These are phyloP conservation scores for Rauvolfia tetraphylla DNA, from an alignment of 257 asterid species.

Conservation along the genomic window DNA sequence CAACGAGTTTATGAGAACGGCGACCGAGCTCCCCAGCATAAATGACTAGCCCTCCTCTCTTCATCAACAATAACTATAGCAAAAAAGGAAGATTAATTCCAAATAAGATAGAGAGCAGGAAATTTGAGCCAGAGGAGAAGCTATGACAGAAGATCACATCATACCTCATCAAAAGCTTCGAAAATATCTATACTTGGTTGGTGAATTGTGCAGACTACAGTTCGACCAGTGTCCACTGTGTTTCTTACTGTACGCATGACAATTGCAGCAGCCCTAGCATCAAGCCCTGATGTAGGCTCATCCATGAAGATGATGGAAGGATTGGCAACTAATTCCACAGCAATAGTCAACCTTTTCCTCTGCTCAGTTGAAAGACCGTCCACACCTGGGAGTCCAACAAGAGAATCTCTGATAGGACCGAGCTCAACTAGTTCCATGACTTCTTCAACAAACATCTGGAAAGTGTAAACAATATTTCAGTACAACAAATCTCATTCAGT, in stretches of 20 bases:
- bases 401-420: conserved; percentile 29
- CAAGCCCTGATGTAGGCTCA: conserved; percentile 63
- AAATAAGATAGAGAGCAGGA: background rate
- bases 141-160: background rate
- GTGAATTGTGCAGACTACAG: conserved; percentile 59
- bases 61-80: conserved; percentile 53
- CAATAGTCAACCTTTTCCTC: conserved; percentile 54
- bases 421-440: conserved; percentile 55
- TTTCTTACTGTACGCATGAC: conserved; percentile 57
- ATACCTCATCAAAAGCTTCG: conserved; percentile 57
- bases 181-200: conserved; percentile 67
- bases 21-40: conserved; percentile 66
- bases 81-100: no score
- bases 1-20: conserved; percentile 56
- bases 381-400: conserved; percentile 54
- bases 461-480: background rate
- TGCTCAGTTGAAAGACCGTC: conserved; percentile 59
- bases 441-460: conserved; percentile 52
- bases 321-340: conserved; percentile 58
- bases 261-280: conserved; percentile 64
- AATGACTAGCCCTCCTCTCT: conserved; percentile 78
- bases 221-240: conserved; percentile 52
- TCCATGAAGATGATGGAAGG: conserved; percentile 66
- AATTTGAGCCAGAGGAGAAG: no score
- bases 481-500: background rate